phyloP scores from a whole-genome alignment of 768 basidiomycete genomes.

The Gloeopeniophorella convolvens region DNA sequence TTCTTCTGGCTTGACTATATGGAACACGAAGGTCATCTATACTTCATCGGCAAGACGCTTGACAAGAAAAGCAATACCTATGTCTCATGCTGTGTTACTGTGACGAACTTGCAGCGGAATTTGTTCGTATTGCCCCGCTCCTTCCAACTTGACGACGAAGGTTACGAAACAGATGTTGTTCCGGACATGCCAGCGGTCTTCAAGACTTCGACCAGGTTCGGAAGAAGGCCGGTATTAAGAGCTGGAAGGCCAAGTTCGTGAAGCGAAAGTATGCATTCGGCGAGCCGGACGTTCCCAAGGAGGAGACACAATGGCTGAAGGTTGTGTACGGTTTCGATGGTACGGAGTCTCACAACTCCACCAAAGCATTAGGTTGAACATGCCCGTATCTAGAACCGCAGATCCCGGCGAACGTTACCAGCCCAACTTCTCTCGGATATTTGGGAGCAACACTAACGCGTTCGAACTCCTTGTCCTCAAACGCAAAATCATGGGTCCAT shows the following conservation, averaged over 20 bases:
- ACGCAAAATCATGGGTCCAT: constrained; percentile 98
- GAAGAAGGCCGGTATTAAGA: constrained; percentile 57
- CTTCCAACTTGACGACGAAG: constrained; percentile 49
- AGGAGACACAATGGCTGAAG: constrained; percentile 84
- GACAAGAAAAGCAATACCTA: constrained; percentile 64
- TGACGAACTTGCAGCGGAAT: constrained; percentile 84
- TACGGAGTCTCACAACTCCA: constrained; percentile 24
- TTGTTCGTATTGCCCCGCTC: constrained; percentile 82
- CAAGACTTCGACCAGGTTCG: constrained; percentile 77
- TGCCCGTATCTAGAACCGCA: constrained; percentile 48
- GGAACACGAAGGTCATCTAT: constrained; percentile 76
- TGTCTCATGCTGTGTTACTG: constrained; percentile 81
- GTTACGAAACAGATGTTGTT: constrained; percentile 66
- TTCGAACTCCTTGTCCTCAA: constrained; percentile 93
- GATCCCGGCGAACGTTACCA: constrained; percentile 64
- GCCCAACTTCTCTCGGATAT: constrained; percentile 83
- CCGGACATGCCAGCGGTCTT: constrained; percentile 70
- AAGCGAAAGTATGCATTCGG: constrained; percentile 91
- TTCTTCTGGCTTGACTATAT: constrained; percentile 98
- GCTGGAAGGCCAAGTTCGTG: constrained; percentile 80
- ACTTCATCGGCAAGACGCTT: constrained; percentile 87
- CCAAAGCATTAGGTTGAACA: not conserved
- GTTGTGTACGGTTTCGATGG: constrained; percentile 88
- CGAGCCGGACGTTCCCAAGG: constrained; percentile 70
- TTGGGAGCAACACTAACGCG: constrained; percentile 87